These are phyloP conservation scores for Graphilbum fragrans DNA, from an alignment of 2,329 filamentous ascomycete genomes.

Conservation along the genomic window DNA sequence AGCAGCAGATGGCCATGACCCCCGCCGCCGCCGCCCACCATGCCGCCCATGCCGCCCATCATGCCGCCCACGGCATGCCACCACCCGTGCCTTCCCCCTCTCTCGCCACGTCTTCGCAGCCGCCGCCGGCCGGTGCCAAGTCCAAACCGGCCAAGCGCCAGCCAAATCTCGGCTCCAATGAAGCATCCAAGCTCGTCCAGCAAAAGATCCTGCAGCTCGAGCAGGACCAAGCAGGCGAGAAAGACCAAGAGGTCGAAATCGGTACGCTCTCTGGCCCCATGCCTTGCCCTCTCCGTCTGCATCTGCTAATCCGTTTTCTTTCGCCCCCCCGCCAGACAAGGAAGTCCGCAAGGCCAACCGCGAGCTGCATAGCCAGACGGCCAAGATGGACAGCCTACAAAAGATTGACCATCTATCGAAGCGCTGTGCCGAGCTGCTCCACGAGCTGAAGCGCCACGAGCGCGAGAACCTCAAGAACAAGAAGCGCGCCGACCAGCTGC, in stretches of 20 bases:
- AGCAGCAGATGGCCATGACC: constrained; percentile 28
- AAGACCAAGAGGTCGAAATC: constrained; percentile 92
- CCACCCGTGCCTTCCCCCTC: constrained; percentile 21
- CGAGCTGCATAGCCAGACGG: constrained; percentile 77
- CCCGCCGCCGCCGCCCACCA: constrained; percentile 24
- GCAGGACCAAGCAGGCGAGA: constrained; percentile 83
- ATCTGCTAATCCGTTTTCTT: neutral
- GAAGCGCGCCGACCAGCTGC: constrained; percentile 83
- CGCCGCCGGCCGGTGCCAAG: constrained; percentile 29
- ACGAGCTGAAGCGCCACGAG: constrained; percentile 91
- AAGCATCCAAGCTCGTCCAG: constrained; percentile 82
- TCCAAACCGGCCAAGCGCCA: constrained; percentile 73
- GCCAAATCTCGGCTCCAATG: constrained; percentile 72
- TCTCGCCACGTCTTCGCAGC: constrained; percentile 1
- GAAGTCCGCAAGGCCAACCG: constrained; percentile 91
- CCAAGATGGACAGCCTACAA: constrained; percentile 83
- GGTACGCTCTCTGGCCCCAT: constrained; percentile 35
- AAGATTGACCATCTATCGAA: constrained; percentile 86
- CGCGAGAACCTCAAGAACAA: constrained; percentile 93
- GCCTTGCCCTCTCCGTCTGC: neutral
- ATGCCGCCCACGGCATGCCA: constrained; percentile 23
- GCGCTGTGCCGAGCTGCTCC: constrained; percentile 80
- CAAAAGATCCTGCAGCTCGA: constrained; percentile 94
- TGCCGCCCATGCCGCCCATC: constrained; percentile 21
- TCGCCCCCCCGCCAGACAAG: constrained; percentile 59